Conservation (phyloP, 306 rosid genomes). For the Begonia peltatifolia region DNA sequence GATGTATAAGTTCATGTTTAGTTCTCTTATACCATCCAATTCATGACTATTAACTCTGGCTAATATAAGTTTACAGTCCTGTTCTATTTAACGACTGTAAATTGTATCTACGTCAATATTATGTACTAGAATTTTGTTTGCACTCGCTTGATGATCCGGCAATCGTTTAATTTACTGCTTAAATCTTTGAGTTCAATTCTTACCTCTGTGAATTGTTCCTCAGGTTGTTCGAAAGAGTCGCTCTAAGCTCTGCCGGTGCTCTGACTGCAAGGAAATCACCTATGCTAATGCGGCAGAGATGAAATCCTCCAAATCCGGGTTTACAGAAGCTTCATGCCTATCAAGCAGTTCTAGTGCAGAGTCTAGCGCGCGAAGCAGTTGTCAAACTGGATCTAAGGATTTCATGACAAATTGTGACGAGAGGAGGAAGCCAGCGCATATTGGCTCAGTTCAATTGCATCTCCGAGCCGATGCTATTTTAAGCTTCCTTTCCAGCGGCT, state of each 20-base stretch:
- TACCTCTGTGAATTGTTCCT: constrained; percentile 13
- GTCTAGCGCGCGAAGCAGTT: constrained; percentile 40
- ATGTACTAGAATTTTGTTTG: no score
- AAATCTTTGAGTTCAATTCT: neutral
- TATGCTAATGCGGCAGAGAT: constrained; percentile 9
- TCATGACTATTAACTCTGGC: no score
- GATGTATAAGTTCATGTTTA: no score
- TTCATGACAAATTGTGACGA: constrained; percentile 8
- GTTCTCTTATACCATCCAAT: no score
- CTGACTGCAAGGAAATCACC: constrained; percentile 13
- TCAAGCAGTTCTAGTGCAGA: constrained; percentile 40
- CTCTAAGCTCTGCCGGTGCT: constrained; percentile 38
- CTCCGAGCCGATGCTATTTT: constrained; percentile 62
- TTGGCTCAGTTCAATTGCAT: constrained; percentile 29
- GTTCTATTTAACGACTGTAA: no score
- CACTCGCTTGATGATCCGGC: neutral
- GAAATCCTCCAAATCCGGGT: constrained; percentile 18
- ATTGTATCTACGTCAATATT: no score
- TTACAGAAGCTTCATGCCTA: constrained; percentile 42
- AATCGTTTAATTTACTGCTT: neutral
- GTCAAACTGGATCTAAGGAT: constrained; percentile 18
- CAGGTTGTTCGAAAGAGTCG: constrained; percentile 58
- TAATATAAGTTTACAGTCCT: no score
- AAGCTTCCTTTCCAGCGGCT: constrained; percentile 43
- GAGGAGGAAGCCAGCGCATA: constrained; percentile 6